Conservation (phyloP, 2,329 filamentous ascomycete species). For the Fusarium sp. region DNA sequence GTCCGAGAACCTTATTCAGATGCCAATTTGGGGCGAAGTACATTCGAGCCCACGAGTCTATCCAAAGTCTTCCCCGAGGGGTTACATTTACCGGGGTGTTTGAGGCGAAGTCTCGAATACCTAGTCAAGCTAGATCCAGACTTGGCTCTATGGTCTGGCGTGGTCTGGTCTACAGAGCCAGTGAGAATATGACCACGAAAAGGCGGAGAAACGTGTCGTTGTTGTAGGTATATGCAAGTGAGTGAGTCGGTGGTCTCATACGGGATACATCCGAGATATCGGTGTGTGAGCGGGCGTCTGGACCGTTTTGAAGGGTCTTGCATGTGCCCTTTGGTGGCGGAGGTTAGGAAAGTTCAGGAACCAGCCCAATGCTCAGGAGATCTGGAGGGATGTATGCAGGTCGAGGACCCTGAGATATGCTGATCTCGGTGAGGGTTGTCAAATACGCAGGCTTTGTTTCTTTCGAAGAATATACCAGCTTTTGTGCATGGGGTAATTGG, state of each 20-base stretch:
- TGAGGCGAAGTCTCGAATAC: slow-evolving; percentile 27
- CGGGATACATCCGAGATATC: slow-evolving; percentile 24
- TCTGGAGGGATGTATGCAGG: slow-evolving; percentile 16
- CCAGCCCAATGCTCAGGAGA: slow-evolving; percentile 10
- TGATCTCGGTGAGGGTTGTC: background rate
- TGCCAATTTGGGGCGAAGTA: slow-evolving; percentile 37
- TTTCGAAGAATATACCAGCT: background rate
- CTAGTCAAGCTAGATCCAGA: slow-evolving; percentile 16
- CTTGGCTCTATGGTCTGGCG: slow-evolving; percentile 21
- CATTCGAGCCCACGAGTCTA: slow-evolving; percentile 17
- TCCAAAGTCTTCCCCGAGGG: background rate
- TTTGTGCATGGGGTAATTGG: background rate
- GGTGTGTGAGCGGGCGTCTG: slow-evolving; percentile 18
- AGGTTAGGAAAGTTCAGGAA: slow-evolving; percentile 30
- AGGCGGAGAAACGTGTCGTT: slow-evolving; percentile 3
- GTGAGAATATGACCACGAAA: background rate
- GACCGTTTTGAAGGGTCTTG: slow-evolving; percentile 22
- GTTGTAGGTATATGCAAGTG: slow-evolving; percentile 21
- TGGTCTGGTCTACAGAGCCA: slow-evolving; percentile 7
- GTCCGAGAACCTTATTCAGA: slow-evolving; percentile 44
- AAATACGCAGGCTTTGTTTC: background rate
- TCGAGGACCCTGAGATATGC: slow-evolving; percentile 10
- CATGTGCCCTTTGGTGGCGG: slow-evolving; percentile 15
- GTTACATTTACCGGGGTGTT: slow-evolving; percentile 15
- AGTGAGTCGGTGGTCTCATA: slow-evolving; percentile 27